Evolutionary conservation across 352 stramenopile genomes (phyloP), one percentile per base, ranked within the genome.

Genomic region (Aphanomyces stellatus): DNA sequence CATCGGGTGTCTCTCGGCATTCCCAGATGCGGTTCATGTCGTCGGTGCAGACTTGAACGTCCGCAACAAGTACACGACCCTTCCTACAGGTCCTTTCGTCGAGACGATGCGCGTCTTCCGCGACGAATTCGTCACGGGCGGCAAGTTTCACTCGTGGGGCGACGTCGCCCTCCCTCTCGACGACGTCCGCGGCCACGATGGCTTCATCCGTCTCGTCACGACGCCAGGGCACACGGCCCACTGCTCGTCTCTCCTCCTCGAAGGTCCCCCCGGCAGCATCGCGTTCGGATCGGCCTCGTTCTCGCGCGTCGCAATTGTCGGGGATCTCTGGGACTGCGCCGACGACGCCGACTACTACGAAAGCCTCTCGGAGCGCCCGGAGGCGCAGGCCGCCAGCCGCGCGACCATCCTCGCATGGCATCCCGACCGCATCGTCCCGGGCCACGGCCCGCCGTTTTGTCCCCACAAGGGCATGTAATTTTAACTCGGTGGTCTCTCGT

Each of bases 241-340:
- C n/a, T 67, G 60, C 49, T 28, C 48, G 17, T 67, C 60, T 25
- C 37, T 67, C 3, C 34, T 67, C 10, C 46, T 67, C 17, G 46
- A 56, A 43, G 0, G 11, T 22, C 49, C n/a, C n/a, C 22, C n/a
- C 19, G 49, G 49, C 15, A 22, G 42, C 8, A 57, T 57, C 30
- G 3, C 5, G 0, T 67, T 67, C 17, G 60, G 37, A 27, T 27
- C 3, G 0, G 10, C 5, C 10, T 7, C n/a, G 10, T 19, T 67
- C 3, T 6, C 22, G 19, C 43, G 49, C 34, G 19, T 67, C 22
- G 60, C 60, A 13, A 57, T 67, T 4, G 60, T 67, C 6, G 60
- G 60, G 19, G 40, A 67, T 17, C 60, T 67, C 27, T 67, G 60
- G 60, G 60, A 67, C 15, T 67, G 60, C 49, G 24, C 33, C 15